Conservation (phyloP, 2,329 filamentous ascomycete genomes). For the Teratosphaeriaceae sp. region DNA sequence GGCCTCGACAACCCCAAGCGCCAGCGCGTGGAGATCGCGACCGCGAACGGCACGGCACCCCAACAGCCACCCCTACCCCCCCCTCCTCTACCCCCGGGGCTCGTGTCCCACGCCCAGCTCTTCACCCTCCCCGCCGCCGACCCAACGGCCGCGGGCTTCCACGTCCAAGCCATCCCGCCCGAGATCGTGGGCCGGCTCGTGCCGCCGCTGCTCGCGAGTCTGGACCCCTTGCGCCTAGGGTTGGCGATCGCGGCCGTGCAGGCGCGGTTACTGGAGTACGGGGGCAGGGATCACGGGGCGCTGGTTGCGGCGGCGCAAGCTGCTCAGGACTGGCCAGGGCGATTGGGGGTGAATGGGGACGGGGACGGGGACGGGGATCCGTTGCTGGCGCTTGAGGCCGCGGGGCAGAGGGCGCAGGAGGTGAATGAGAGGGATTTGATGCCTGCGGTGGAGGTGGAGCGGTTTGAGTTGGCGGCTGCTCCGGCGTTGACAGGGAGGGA, state of each 20-base stretch:
- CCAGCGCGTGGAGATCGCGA: constrained; percentile 58
- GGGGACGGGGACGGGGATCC: constrained; percentile 94
- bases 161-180: constrained; percentile 71
- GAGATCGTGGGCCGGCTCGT: constrained; percentile 73
- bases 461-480: constrained; percentile 74
- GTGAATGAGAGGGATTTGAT: constrained; percentile 68
- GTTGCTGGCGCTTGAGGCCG: constrained; percentile 60
- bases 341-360: constrained; percentile 38
- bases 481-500: constrained; percentile 65
- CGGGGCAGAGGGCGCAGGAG: constrained; percentile 67
- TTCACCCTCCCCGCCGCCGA: constrained; percentile 83
- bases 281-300: constrained; percentile 24
- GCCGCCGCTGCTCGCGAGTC: constrained; percentile 66
- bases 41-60: constrained; percentile 24
- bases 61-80: constrained; percentile 34
- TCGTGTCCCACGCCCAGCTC: constrained; percentile 72
- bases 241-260: constrained; percentile 61
- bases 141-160: constrained; percentile 66
- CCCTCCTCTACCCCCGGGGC: constrained; percentile 61
- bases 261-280: constrained; percentile 34
- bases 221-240: constrained; percentile 62
- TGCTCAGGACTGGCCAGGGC: no score
- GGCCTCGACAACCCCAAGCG: constrained; percentile 73
- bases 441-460: constrained; percentile 52
- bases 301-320: constrained; percentile 20